Percentiles rank a stretch among this genome's conserved stretches.
These are phyloP conservation scores for Nakazawaea ishiwadae DNA, from an alignment of 805 yeast genomes.

Conservation along the genomic window DNA sequence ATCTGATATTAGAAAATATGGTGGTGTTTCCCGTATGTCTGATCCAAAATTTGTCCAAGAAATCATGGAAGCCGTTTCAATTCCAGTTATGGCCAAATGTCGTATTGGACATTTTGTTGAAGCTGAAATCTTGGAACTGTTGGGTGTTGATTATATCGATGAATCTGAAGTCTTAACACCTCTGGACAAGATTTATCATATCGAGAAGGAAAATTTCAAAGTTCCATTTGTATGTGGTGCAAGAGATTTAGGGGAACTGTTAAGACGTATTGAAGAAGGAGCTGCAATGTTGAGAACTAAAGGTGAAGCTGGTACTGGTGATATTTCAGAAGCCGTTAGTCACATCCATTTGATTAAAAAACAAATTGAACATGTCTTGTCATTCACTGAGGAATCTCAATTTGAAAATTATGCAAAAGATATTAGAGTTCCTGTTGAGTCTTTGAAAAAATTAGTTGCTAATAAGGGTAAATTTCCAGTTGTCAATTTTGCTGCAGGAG, in stretches of 20 bases:
- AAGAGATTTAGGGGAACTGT: slow-evolving; percentile 75
- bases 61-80: slow-evolving; percentile 66
- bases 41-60: slow-evolving; percentile 76
- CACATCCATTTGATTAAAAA: slow-evolving; percentile 60
- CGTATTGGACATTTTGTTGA: slow-evolving; percentile 82
- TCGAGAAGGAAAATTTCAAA: slow-evolving; percentile 51
- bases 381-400: slow-evolving; percentile 36
- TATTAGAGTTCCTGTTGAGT: slow-evolving; percentile 54
- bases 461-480: slow-evolving; percentile 66
- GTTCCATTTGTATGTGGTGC: slow-evolving; percentile 87
- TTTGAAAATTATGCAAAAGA: slow-evolving; percentile 48
- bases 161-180: slow-evolving; percentile 84
- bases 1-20: slow-evolving; percentile 78
- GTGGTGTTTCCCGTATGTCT: slow-evolving; percentile 82
- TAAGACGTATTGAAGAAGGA: slow-evolving; percentile 74
- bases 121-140: slow-evolving; percentile 69
- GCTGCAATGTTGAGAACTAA: slow-evolving; percentile 86
- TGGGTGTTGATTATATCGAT: slow-evolving; percentile 75
- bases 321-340: slow-evolving; percentile 74
- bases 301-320: slow-evolving; percentile 91
- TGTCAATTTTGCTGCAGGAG: slow-evolving; percentile 86
- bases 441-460: slow-evolving; percentile 44
- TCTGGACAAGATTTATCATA: slow-evolving; percentile 67
- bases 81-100: slow-evolving; percentile 83
- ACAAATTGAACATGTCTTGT: slow-evolving; percentile 46